A percentile compares a stretch with the other conserved stretches of the same genome.
Evolutionary conservation across 306 rosid genomes (phyloP).

Genomic region (Vachellia collinsii): DNA sequence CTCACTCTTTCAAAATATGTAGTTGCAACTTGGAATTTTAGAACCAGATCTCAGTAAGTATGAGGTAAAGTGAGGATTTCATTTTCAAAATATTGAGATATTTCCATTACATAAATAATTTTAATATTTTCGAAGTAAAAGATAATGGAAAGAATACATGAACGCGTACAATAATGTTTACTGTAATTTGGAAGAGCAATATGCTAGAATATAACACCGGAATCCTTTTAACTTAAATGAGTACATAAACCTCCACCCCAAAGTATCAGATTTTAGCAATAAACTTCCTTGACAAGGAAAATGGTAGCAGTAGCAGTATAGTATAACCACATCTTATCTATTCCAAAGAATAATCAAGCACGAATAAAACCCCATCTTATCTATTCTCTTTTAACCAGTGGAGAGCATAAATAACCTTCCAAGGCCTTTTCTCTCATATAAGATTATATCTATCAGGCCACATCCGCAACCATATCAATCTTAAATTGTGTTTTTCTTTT

Average conservation of each 20-base stretch:
- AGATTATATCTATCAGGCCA: neutral
- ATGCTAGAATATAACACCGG: neutral
- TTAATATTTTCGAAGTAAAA: neutral
- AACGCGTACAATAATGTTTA: neutral
- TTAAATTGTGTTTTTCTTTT: neutral
- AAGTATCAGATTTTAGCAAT: neutral
- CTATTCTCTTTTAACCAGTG: neutral
- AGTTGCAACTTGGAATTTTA: neutral
- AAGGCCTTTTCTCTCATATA: neutral
- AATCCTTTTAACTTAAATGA: neutral
- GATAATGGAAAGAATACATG: neutral
- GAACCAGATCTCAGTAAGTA: neutral
- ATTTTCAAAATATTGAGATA: neutral
- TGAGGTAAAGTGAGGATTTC: neutral
- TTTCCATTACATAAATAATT: neutral
- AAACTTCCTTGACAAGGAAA: neutral
- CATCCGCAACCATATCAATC: slow-evolving; percentile 1
- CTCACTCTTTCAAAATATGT: neutral
- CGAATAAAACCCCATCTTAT: neutral
- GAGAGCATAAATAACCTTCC: neutral
- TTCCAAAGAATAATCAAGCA: slow-evolving; percentile 2
- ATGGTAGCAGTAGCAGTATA: neutral
- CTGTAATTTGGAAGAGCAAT: slow-evolving; percentile 4
- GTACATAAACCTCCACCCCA: neutral
- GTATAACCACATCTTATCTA: neutral